These are phyloP conservation scores for Fusarium sp. DNA, from an alignment of 2,329 filamentous ascomycete genomes.

Conservation along the genomic window DNA sequence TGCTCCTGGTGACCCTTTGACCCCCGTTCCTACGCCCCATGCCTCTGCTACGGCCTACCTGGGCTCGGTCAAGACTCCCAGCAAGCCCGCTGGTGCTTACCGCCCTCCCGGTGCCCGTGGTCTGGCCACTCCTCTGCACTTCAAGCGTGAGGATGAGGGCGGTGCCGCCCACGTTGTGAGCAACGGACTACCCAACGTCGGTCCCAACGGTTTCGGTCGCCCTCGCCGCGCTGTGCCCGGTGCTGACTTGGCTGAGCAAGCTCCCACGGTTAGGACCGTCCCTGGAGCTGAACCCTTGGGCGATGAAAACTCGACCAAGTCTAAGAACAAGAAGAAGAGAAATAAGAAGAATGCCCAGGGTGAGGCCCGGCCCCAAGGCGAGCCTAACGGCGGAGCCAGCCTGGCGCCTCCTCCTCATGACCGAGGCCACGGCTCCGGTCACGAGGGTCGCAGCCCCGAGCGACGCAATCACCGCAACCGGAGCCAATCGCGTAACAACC, in stretches of 20 bases:
- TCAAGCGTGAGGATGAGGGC: conserved; percentile 97
- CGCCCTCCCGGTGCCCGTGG: conserved; percentile 93
- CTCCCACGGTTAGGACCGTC: conserved; percentile 75
- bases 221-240: conserved; percentile 84
- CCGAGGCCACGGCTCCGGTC: conserved; percentile 51
- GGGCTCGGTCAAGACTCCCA: conserved; percentile 89
- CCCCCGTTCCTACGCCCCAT: conserved; percentile 80
- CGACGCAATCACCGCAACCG: conserved; percentile 61
- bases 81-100: conserved; percentile 97
- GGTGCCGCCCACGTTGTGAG: conserved; percentile 85
- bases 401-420: conserved; percentile 59
- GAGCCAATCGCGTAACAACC: conserved; percentile 65
- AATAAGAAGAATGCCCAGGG: conserved; percentile 87
- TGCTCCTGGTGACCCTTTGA: conserved; percentile 74
- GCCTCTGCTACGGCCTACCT: conserved; percentile 84
- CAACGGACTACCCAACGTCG: conserved; percentile 77
- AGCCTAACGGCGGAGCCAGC: conserved; percentile 57
- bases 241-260: conserved; percentile 76
- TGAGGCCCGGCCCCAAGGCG: conserved; percentile 65
- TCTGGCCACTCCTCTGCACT: conserved; percentile 86
- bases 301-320: conserved; percentile 79
- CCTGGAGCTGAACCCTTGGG: conserved; percentile 70
- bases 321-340: conserved; percentile 99
- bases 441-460: conserved; percentile 72
- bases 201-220: conserved; percentile 82